These are phyloP conservation scores for Trichosanthes truncata DNA, from an alignment of 306 rosid genomes.

Conservation along the genomic window DNA sequence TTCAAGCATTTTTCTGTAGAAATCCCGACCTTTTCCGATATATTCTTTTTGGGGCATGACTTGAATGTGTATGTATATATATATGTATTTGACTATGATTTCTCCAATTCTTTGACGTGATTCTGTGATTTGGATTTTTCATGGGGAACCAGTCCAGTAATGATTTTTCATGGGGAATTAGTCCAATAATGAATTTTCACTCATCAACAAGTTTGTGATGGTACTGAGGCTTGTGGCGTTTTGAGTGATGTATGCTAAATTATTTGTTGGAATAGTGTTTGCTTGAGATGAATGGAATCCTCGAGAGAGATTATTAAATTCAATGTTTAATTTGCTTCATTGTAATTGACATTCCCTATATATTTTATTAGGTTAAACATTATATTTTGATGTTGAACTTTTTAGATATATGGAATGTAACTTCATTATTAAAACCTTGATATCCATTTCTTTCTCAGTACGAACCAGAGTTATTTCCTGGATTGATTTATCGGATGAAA, in stretches of 20 bases:
- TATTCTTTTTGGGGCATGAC: not conserved
- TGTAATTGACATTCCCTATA: not conserved
- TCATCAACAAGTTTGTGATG: not conserved
- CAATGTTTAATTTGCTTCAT: not conserved
- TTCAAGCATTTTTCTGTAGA: not conserved
- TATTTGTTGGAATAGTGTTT: not conserved
- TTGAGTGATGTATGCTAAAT: not conserved
- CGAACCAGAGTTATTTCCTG: constrained; percentile 97
- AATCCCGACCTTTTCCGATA: not conserved
- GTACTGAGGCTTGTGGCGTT: not conserved
- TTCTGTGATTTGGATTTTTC: not conserved
- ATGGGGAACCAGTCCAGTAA: not conserved
- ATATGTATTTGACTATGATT: not conserved
- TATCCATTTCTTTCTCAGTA: constrained; percentile 34
- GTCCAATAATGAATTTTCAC: not conserved
- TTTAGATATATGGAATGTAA: not conserved
- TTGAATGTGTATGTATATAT: not conserved
- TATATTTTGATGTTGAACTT: not conserved
- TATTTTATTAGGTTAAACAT: not conserved
- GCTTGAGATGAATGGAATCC: not conserved
- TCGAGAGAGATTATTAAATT: not conserved
- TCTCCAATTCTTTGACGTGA: not conserved
- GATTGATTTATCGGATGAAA: constrained; percentile 92
- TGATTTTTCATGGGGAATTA: not conserved
- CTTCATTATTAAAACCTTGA: not conserved